Percentiles rank a stretch among this genome's conserved stretches.
These are phyloP conservation scores for Phytopythium cucurbitacearum DNA, from an alignment of 352 stramenopile genomes.

Conservation along the genomic window DNA sequence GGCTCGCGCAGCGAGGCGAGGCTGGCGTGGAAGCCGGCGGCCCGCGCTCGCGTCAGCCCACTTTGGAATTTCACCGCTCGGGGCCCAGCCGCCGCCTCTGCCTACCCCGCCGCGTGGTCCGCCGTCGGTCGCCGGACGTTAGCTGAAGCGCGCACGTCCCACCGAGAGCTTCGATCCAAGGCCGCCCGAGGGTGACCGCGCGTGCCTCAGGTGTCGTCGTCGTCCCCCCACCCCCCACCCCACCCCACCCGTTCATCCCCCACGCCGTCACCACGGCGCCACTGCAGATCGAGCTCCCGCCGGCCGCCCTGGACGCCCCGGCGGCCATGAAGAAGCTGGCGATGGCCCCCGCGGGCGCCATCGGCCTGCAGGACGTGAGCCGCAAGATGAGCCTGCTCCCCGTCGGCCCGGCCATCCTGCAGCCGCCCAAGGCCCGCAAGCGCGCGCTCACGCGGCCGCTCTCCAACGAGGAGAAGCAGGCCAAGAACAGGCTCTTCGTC, in stretches of 20 bases:
- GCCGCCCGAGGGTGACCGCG: no score
- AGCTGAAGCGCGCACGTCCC: no score
- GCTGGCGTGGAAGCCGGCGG: no score
- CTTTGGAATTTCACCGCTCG: no score
- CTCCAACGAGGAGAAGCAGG: constrained; percentile 50
- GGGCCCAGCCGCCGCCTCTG: no score
- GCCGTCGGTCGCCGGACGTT: no score
- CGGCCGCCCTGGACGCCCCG: not conserved
- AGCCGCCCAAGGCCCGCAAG: constrained; percentile 1
- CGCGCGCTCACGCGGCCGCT: constrained; percentile 6
- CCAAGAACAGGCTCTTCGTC: constrained; percentile 68
- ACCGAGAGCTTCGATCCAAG: no score
- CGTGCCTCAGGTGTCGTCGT: no score
- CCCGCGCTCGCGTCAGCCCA: no score
- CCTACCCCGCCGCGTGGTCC: no score
- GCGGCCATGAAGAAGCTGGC: constrained; percentile 1
- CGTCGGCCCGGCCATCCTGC: not conserved
- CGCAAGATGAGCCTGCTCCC: not conserved
- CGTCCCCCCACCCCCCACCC: no score
- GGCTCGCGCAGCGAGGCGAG: no score
- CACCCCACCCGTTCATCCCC: not conserved
- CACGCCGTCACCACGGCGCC: not conserved
- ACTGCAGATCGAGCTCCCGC: not conserved
- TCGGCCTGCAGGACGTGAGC: not conserved
- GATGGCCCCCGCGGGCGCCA: not conserved